Conservation (phyloP, 2,329 filamentous ascomycete genomes). For the Colletotrichum gloeosporioides region DNA sequence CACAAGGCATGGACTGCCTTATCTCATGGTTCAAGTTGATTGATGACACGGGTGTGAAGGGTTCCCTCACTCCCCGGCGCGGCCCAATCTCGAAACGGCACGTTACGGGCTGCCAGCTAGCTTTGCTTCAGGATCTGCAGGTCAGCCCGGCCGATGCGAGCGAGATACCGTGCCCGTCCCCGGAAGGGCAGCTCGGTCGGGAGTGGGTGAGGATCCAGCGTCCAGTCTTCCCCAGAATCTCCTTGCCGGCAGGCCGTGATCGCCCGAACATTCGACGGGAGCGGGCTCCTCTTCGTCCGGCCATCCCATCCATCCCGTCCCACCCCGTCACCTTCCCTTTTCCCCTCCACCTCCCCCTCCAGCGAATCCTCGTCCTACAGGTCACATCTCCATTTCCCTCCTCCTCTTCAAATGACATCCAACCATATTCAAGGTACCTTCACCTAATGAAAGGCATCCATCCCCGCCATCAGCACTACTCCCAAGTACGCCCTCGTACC, state of each 20-base stretch:
- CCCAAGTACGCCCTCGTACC: neutral
- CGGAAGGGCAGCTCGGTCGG: neutral
- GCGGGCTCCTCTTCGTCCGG: neutral
- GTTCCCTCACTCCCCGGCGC: neutral
- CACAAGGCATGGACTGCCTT: neutral
- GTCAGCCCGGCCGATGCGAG: neutral
- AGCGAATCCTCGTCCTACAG: neutral
- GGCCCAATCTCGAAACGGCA: neutral
- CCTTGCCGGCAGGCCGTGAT: conserved; percentile 10
- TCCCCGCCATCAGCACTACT: neutral
- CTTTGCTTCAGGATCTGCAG: conserved; percentile 10
- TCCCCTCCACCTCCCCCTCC: neutral
- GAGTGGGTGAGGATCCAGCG: neutral
- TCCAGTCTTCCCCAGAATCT: neutral
- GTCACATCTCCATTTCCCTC: neutral
- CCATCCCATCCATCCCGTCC: neutral
- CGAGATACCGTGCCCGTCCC: neutral
- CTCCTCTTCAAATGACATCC: neutral
- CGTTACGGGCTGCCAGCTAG: neutral
- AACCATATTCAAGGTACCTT: neutral
- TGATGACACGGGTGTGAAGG: neutral
- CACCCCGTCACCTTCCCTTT: neutral
- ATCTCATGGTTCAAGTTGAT: neutral
- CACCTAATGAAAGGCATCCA: too few species aligned
- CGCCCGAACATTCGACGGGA: neutral